These are phyloP conservation scores for Physaria fendleri DNA, from an alignment of 345 rosid genomes.

Conservation along the genomic window DNA sequence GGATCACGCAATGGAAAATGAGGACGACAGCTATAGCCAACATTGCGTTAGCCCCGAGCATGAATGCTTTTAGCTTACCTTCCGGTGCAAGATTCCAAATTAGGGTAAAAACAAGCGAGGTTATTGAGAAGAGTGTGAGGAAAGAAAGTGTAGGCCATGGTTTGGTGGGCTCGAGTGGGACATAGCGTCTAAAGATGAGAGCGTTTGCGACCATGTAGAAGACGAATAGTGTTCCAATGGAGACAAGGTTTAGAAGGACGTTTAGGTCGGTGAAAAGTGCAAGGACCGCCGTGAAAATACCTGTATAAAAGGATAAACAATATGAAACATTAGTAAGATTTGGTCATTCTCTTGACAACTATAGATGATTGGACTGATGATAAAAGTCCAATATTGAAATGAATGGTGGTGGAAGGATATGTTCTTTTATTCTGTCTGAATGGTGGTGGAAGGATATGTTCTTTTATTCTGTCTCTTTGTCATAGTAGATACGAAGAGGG, in stretches of 20 bases:
- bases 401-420: conserved; percentile 3
- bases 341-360: not conserved
- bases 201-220: conserved; percentile 96
- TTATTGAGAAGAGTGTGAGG: conserved; percentile 49
- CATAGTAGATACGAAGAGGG: too few relatives aligned
- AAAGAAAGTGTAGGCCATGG: conserved; percentile 75
- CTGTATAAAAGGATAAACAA: conserved; percentile 33
- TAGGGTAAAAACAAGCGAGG: conserved; percentile 55
- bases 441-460: conserved; percentile 12
- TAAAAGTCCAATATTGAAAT: conserved; percentile 10
- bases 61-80: conserved; percentile 41
- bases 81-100: conserved; percentile 49
- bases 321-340: not conserved
- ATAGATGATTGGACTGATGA: conserved; percentile 1
- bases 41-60: conserved; percentile 41
- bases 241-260: conserved; percentile 66
- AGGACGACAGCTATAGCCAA: conserved; percentile 41
- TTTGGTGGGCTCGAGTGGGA: conserved; percentile 44
- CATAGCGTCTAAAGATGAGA: conserved; percentile 66
- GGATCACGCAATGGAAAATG: conserved; percentile 48
- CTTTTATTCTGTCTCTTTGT: not conserved
- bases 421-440: not conserved
- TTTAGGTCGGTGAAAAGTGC: conserved; percentile 68
- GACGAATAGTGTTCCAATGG: conserved; percentile 87
- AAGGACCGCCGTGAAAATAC: conserved; percentile 73